Base-by-base conservation (phyloP, 225 moss, liverwort and hornwort species). In the Pleurozium schreberi region DNA sequence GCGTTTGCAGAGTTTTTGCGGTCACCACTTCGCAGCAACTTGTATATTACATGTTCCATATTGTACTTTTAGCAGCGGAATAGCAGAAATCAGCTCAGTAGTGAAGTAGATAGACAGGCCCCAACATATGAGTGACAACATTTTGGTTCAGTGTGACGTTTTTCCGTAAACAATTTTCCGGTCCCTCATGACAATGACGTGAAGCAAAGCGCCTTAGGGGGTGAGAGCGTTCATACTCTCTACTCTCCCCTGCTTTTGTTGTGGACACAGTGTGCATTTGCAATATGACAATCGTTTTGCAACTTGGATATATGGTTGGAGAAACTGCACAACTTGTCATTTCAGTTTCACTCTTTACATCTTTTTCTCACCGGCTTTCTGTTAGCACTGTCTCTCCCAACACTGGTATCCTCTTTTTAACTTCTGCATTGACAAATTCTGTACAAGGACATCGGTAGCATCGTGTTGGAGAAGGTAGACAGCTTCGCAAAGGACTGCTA, bases 41-140 rank as follows among this genome's bases (percentile, higher is more conserved):
- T 90, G 93, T 90, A 88, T 25, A 57, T 43, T 58, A 84, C 75
- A 75, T 91, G 90, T 88, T 80, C 67, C 80, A 91, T 93, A 86
- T 55, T 93, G 91, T 93, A 91, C 86, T 91, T 75, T 75, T 89
- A 88, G 8, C 81, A 77, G 75, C 63, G 57, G 89, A 57, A 12
- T 61, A 70, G 45, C 61, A 47, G 43, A 74, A 33, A 68, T n/a
- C 20, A 88, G 61, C 28, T 53, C 33, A 67, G 74, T 60, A 81
- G 64, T 22, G 75, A n/a, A 67, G 53, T 80, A 75, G 75, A 64
- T 38, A 36, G 61, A 8, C 60, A 31, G 36, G 6, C 61, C 69
- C 67, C 86, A 55, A 53, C 50, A 67, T 36, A 69, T 23, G 22
- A 60, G 45, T 68, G 87, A 89, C 74, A 52, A 84, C 59, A 88